Base-by-base conservation (phyloP, 2,329 filamentous ascomycete species). In the Rutstroemia sp. region DNA sequence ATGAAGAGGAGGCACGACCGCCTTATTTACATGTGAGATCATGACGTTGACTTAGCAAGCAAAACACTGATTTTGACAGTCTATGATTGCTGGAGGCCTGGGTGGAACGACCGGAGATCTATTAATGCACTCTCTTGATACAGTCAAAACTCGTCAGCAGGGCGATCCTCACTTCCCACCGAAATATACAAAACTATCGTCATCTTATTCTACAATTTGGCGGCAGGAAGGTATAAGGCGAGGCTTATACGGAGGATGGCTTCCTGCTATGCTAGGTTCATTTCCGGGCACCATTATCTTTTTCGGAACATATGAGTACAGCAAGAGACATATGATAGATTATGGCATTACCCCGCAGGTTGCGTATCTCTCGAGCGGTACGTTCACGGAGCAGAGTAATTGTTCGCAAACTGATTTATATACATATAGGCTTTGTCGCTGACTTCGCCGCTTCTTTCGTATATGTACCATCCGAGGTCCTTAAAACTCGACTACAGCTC, bases 111-210 rank as follows among this genome's bases (percentile, higher is more conserved):
- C 88, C 56, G 94, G 95, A 58, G 94, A 99, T 72, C 88, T 99
- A 81, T 77, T 99, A 63, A 99, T 99, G 94, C 94, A 99, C 75
- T 97, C 92, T 47, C 81, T 99, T 68, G 94, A 99, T 72, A 99
- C 94, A 0, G 94, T 99, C 67, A 99, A 99, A 75, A 99, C 94
- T 48, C 83, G 94, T 65, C 95, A 99, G 72, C 94, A 99, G 74
- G 94, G 92, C 67, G 94, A 97, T 69, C 92, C 92, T 46, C 87
- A 94, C 70, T 81, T 96, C 59, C 94, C 94, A 21, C 88, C 94
- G 1, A 95, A 89, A 74, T 99, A 99, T 74, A 87, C 88, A 10
- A 92, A 90, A 16, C 85, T 97, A 72, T 88, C 88, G 41, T 88
- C 87, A 58, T 94, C 92, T 4, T 99, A 97, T 74, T 82, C 88